These are phyloP conservation scores for Fusarium xylarioides DNA, from an alignment of 2,329 filamentous ascomycete species.

Conservation along the genomic window DNA sequence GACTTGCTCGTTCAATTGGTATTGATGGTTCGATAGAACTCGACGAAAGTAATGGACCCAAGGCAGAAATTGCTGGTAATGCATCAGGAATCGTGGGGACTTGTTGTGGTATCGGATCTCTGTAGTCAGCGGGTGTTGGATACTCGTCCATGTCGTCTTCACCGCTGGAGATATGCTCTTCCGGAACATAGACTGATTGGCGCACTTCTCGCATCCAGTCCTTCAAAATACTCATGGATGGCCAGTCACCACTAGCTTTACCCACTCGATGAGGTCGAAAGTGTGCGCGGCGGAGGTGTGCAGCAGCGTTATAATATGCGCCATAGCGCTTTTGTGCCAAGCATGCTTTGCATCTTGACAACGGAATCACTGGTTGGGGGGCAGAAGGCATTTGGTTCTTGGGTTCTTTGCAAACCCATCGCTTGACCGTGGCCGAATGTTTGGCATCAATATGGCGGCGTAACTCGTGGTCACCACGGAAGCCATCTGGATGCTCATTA, in stretches of 20 bases:
- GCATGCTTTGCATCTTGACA: conserved; percentile 66
- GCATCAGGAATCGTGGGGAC: conserved; percentile 25
- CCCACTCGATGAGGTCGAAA: conserved; percentile 65
- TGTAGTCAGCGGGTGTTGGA: conserved; percentile 35
- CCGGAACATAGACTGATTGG: conserved; percentile 59
- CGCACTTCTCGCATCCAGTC: conserved; percentile 70
- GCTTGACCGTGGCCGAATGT: conserved; percentile 63
- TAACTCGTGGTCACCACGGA: conserved; percentile 89
- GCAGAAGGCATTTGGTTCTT: conserved; percentile 47
- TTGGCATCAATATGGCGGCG: conserved; percentile 72
- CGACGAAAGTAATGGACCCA: conserved; percentile 25
- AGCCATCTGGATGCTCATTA: conserved; percentile 83
- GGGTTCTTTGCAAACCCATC: conserved; percentile 66
- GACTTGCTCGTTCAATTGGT: conserved; percentile 41
- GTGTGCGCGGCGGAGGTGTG: conserved; percentile 66
- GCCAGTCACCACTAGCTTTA: conserved; percentile 67
- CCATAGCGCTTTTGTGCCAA: conserved; percentile 66
- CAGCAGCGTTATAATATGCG: conserved; percentile 67
- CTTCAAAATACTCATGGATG: conserved; percentile 65
- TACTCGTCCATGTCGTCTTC: conserved; percentile 60
- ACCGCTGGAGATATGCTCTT: conserved; percentile 57
- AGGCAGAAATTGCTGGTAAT: conserved; percentile 10
- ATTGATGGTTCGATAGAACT: conserved; percentile 39
- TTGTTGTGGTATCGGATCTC: conserved; percentile 20
- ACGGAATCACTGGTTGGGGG: conserved; percentile 60